Conservation (phyloP, 768 basidiomycete species). For the Hygrocybe coccinea region DNA sequence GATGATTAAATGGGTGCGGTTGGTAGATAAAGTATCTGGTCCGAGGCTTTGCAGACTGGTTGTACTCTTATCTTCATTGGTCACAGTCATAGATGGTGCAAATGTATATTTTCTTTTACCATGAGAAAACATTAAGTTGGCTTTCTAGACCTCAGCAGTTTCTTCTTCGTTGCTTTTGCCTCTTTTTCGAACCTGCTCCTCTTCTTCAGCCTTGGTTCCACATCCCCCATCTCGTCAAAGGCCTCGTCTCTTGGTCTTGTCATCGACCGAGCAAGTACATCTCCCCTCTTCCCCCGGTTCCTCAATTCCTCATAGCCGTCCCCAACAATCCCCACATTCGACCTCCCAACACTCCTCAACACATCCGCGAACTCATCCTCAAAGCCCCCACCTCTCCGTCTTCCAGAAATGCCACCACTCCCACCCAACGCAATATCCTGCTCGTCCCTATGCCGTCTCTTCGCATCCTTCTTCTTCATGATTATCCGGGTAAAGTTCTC, state of each 20-base stretch:
- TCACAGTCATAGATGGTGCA: too few species aligned
- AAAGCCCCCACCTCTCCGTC: conserved; percentile 61
- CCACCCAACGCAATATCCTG: conserved; percentile 82
- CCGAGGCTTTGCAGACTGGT: too few species aligned
- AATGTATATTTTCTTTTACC: too few species aligned
- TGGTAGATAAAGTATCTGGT: too few species aligned
- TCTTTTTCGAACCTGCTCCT: conserved; percentile 49
- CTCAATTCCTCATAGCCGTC: conserved; percentile 85
- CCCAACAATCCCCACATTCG: conserved; percentile 37
- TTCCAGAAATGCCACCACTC: conserved; percentile 51
- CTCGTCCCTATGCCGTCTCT: conserved; percentile 71
- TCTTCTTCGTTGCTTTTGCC: conserved; percentile 37
- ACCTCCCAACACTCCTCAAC: conserved; percentile 54
- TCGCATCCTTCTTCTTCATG: conserved; percentile 83
- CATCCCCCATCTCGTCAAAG: conserved; percentile 25
- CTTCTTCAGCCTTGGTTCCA: conserved; percentile 33
- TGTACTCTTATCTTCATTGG: too few species aligned
- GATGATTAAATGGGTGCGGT: conserved; percentile 34
- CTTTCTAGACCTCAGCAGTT: background rate
- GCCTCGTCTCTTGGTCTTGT: conserved; percentile 25
- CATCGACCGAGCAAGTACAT: conserved; percentile 53
- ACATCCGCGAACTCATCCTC: conserved; percentile 86
- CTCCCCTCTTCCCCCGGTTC: conserved; percentile 57
- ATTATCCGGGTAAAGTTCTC: conserved; percentile 89
- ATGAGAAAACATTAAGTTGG: too few species aligned